Base-by-base conservation (phyloP, 2,329 filamentous ascomycete genomes). In the Cephalotrichum gorgonifer region DNA sequence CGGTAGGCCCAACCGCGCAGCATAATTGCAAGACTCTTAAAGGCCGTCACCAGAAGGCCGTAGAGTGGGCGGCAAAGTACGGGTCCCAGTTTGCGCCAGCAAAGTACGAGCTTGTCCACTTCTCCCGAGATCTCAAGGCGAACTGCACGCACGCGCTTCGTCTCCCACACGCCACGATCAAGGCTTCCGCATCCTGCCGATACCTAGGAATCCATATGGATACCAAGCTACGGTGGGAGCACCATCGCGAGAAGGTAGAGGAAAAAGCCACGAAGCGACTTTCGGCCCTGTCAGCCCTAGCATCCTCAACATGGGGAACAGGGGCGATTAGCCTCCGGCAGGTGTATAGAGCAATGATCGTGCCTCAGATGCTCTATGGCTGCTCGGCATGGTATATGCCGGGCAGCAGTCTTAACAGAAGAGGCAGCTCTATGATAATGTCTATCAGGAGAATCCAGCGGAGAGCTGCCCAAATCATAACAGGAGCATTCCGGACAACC, bases 201-300 rank as follows among this genome's bases (percentile, higher is more conserved):
- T 59, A 60, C 49, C 54, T 60, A 15, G 53, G 56, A 17, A 44
- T 60, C 26, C 46, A 53, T 8, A 56, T 60, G 51, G 54, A 61
- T 44, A 50, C 50, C 39, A 50, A 48, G 33, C 58, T 61, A 1
- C 47, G 44, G 41, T 61, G 50, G 57, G 50, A 55, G 45, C 47
- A 55, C 27, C 54, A 60, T 26, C 51, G 51, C 4, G 45, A 58
- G 31, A 50, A 54, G 49, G 46, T 57, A 20, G 56, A 60, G 42
- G 33, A 44, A 2, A 49, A 43, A 41, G 53, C 54, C 4, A 56
- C 54, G 11, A 52, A 55, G 35, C 50, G 51, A 44, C 51, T 61
- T 4, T 53, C 53, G 20, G 55, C 54, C n/a, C 49, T 60, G 12
- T 57, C 52, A 23, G 47, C 55, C 27, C 52, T 59, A 30, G 53